Base-by-base conservation (phyloP, 371 early-diverging fungal genomes). In the Apophysomyces variabilis region DNA sequence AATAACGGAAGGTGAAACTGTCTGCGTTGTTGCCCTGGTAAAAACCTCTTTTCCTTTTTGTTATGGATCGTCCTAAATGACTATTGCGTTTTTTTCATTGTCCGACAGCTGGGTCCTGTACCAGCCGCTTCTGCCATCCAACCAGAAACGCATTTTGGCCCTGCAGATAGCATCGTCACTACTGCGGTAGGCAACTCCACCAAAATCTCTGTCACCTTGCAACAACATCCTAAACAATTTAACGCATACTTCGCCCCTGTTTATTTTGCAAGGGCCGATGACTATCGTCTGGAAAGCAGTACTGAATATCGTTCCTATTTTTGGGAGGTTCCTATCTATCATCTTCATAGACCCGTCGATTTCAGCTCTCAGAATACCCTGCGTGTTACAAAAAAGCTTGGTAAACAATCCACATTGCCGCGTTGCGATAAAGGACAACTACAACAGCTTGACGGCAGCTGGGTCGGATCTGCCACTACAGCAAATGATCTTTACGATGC, bases 231-330 rank as follows among this genome's bases (percentile, higher is more conserved):
- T 4, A 64, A 65, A 56, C 69, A 72, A 16, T 66, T 46, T 54
- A 77, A 77, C 45, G 64, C 59, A 9, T 80, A 77, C 58, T 77
- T 65, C 54, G 69, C 74, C 13, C 44, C 70, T 21, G 74, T 76
- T 7, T 43, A 66, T 14, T 74, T 80, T 21, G 35, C 58, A 2
- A 67, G 70, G 26, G 45, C 61, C 0, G 76, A 71, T 9, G 18
- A 9, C 4, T 77, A 70, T 38, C 39, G n/a, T 5, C 50, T 80
- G 11, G 62, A 75, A 38, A 70, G 70, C 6, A 68, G 64, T 5
- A 69, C 72, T 0, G 78, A 80, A 62, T 75, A 74, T 58, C 70
- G 80, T 13, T 80, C 77, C 32, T 75, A 77, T 65, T 80, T 80
- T 62, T 80, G 80, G 77, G 72, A 75, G 44, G 50, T 65, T 4